Percentiles rank a stretch among this genome's conserved stretches.
Evolutionary conservation across 2,329 filamentous ascomycete genomes (phyloP).

Genomic region (Chalara sp.): DNA sequence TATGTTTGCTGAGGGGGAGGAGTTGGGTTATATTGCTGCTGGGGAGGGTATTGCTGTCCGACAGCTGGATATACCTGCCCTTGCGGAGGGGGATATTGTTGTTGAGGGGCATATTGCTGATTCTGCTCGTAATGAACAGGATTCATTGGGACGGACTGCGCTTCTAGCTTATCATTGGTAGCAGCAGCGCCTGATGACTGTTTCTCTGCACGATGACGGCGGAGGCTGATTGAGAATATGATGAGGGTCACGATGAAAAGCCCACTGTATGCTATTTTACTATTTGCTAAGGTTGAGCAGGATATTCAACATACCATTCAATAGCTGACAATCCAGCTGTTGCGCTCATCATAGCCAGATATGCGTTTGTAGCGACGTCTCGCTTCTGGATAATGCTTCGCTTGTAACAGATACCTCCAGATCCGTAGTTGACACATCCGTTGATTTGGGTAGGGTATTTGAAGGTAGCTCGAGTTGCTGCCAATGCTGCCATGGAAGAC

Average conservation of each 20-base stretch:
- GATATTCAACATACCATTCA: conserved; percentile 1
- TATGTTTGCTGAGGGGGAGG: not conserved
- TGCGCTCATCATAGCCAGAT: conserved; percentile 5
- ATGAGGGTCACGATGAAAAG: conserved; percentile 7
- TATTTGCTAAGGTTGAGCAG: not conserved
- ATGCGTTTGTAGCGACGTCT: conserved; percentile 2
- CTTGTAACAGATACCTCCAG: conserved; percentile 3
- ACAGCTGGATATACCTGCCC: no score
- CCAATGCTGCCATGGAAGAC: conserved; percentile 4
- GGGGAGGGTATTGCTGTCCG: not conserved
- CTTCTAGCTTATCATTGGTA: not conserved
- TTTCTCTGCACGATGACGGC: not conserved
- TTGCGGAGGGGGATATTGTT: not conserved
- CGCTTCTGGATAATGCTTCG: conserved; percentile 1
- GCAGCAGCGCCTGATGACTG: not conserved
- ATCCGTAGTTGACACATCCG: conserved; percentile 2
- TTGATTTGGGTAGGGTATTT: conserved; percentile 1
- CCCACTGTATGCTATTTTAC: not conserved
- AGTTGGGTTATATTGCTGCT: not conserved
- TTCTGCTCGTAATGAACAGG: not conserved
- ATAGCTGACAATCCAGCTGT: conserved; percentile 1
- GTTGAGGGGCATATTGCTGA: not conserved
- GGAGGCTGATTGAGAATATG: conserved; percentile 1
- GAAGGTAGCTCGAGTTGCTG: conserved; percentile 7
- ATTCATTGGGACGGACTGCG: not conserved